Percentiles rank a stretch among this genome's conserved stretches.
phyloP scores from a whole-genome alignment of 352 stramenopile species.

The Pythium rhizo-oryzae region DNA sequence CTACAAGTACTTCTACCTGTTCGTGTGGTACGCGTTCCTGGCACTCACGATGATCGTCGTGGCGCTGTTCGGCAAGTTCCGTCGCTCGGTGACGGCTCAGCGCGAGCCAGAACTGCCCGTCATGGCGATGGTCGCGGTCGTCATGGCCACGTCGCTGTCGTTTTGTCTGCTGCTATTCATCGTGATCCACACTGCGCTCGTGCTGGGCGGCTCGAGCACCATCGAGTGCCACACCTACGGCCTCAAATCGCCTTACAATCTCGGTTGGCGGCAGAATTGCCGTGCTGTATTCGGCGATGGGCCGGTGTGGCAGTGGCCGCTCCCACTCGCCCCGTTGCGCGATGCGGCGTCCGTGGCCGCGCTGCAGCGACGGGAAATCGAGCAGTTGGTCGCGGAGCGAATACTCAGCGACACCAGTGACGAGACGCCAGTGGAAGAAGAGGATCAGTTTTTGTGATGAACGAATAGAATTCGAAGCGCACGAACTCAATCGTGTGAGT shows the following conservation, averaged over 20 bases:
- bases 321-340: conserved; percentile 42
- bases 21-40: conserved; percentile 78
- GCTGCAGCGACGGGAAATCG: conserved; percentile 48
- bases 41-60: conserved; percentile 60
- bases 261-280: conserved; percentile 64
- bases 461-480: background rate
- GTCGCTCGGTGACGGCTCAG: conserved; percentile 27
- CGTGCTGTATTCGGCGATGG: conserved; percentile 56
- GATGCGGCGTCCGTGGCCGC: conserved; percentile 23
- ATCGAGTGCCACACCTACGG: conserved; percentile 84
- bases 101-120: conserved; percentile 38
- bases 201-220: conserved; percentile 69
- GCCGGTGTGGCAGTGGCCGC: conserved; percentile 52
- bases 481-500: background rate
- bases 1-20: conserved; percentile 90
- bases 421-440: conserved; percentile 51
- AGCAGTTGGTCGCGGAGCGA: conserved; percentile 48
- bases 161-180: conserved; percentile 79
- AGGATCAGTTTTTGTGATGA: conserved; percentile 56
- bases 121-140: conserved; percentile 63
- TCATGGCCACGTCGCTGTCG: conserved; percentile 67
- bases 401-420: conserved; percentile 38
- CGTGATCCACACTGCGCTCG: conserved; percentile 68
- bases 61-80: conserved; percentile 58
- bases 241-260: conserved; percentile 62